A percentile compares a stretch with the other conserved stretches of the same genome.
Conservation (phyloP, 176 grass and related monocot genomes). For the Alopecurus myosuroides region DNA sequence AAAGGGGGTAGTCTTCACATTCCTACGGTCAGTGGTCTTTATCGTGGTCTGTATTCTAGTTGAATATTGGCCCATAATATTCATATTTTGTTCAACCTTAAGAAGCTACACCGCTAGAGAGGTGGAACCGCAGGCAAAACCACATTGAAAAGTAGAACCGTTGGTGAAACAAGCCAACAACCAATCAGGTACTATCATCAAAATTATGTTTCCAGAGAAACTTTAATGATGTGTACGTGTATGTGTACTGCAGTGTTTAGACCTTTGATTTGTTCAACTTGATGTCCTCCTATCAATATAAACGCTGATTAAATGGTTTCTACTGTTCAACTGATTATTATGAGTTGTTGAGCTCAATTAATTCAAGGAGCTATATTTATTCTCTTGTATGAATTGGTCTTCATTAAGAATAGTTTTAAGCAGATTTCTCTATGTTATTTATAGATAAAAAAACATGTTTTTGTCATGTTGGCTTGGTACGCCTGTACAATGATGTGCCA, state of each 20-base stretch:
- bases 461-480: background rate
- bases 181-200: background rate
- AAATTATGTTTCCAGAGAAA: background rate
- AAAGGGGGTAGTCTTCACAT: background rate
- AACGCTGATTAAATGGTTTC: background rate
- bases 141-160: background rate
- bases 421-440: background rate
- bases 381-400: background rate
- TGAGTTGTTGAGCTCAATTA: background rate
- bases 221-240: background rate
- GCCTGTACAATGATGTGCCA: background rate
- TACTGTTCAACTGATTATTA: background rate
- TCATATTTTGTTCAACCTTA: background rate
- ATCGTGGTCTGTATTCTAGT: fast-evolving
- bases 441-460: background rate
- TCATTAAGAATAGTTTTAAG: background rate
- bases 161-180: too few relatives aligned
- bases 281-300: background rate
- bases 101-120: background rate
- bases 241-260: background rate
- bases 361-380: background rate
- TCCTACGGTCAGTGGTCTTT: background rate
- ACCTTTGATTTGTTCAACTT: background rate
- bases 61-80: fast-evolving
- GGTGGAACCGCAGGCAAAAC: background rate